Evolutionary conservation across 2,329 filamentous ascomycete genomes (phyloP).

Genomic region (Colletotrichum salicis): DNA sequence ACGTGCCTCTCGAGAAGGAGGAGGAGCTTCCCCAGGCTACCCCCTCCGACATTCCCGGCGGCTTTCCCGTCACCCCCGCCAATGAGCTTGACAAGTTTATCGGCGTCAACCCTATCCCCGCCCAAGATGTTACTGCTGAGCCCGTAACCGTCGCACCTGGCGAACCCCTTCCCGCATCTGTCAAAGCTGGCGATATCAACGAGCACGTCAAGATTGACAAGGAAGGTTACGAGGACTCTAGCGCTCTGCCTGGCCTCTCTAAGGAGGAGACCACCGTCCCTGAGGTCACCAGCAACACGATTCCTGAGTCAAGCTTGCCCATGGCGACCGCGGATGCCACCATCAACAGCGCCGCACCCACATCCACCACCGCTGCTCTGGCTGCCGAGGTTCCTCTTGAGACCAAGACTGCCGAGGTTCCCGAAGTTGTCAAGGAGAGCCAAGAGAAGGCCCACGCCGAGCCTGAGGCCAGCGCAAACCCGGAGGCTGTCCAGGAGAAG

Average conservation of each 20-base stretch:
- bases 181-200: slow-evolving; percentile 76
- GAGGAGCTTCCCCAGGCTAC: slow-evolving; percentile 37
- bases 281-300: slow-evolving; percentile 70
- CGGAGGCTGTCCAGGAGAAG: slow-evolving; percentile 77
- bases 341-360: slow-evolving; percentile 63
- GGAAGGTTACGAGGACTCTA: slow-evolving; percentile 86
- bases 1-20: slow-evolving; percentile 47
- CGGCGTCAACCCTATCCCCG: slow-evolving; percentile 70
- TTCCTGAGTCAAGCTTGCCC: slow-evolving; percentile 85
- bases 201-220: slow-evolving; percentile 81
- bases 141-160: slow-evolving; percentile 83
- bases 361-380: slow-evolving; percentile 74
- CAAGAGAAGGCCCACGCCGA: slow-evolving; percentile 72
- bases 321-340: slow-evolving; percentile 60
- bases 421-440: slow-evolving; percentile 76
- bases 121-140: slow-evolving; percentile 75
- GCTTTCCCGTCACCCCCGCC: slow-evolving; percentile 75
- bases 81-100: slow-evolving; percentile 63
- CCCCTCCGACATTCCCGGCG: slow-evolving; percentile 53
- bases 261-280: slow-evolving; percentile 54
- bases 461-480: slow-evolving; percentile 75
- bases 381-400: slow-evolving; percentile 76
- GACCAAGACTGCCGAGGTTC: slow-evolving; percentile 61
- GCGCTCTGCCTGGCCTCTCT: slow-evolving; percentile 66
- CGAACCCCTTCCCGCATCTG: slow-evolving; percentile 79